A percentile compares a stretch with the other conserved stretches of the same genome.
Conservation (phyloP, 768 basidiomycete genomes). For the Pleurotus cornucopiae region DNA sequence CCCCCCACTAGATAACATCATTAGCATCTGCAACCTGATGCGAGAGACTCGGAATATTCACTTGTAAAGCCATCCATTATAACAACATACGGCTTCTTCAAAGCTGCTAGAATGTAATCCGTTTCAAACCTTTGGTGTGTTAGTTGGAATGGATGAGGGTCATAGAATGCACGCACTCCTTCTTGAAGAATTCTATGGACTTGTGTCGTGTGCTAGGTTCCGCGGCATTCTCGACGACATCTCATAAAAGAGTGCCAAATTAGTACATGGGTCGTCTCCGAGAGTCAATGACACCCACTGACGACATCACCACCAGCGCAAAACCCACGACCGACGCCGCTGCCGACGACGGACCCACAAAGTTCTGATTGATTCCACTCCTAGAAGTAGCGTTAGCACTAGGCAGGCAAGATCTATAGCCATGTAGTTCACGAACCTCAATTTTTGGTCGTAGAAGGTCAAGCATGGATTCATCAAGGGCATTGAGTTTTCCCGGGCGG, state of each 20-base stretch:
- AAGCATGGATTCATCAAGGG: constrained; percentile 79
- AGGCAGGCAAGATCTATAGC: constrained; percentile 10
- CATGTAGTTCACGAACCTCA: constrained; percentile 41
- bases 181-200: constrained; percentile 86
- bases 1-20: constrained; percentile 73
- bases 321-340: constrained; percentile 73
- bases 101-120: constrained; percentile 64
- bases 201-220: constrained; percentile 46
- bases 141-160: constrained; percentile 7
- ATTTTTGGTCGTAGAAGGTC: constrained; percentile 65
- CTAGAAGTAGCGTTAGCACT: constrained; percentile 30
- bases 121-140: constrained; percentile 61
- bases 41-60: constrained; percentile 36
- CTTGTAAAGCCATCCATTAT: constrained; percentile 91
- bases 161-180: constrained; percentile 58
- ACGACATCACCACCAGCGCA: constrained; percentile 95
- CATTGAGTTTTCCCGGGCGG: constrained; percentile 75
- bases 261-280: not conserved
- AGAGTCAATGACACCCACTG: constrained; percentile 48
- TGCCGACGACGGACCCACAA: constrained; percentile 68
- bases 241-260: constrained; percentile 27
- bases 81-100: constrained; percentile 86
- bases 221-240: constrained; percentile 49
- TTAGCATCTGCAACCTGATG: constrained; percentile 7
- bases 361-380: constrained; percentile 74